phyloP scores from a whole-genome alignment of 192 early-diverging fungal species.

The Coemansia pectinata region DNA sequence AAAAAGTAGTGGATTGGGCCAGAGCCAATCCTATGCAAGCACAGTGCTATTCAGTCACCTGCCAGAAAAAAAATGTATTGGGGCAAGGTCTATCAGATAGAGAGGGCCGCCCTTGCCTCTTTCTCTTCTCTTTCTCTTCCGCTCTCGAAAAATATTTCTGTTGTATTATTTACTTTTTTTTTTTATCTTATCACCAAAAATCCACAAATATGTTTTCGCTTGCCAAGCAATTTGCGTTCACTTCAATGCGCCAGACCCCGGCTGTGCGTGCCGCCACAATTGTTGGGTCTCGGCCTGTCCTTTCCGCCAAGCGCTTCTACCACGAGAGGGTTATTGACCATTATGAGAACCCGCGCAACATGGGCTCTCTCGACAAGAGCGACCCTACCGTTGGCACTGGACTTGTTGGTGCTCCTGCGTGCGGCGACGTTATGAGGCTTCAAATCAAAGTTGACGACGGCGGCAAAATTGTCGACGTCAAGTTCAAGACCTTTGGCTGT shows the following conservation, averaged over 20 bases:
- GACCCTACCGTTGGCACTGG: slow-evolving; percentile 94
- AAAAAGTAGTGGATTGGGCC: neutral
- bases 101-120: neutral
- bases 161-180: slow-evolving; percentile 1
- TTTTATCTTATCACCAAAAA: neutral
- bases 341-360: slow-evolving; percentile 95
- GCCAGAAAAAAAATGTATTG: neutral
- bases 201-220: slow-evolving; percentile 31
- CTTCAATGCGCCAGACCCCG: slow-evolving; percentile 25
- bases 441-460: slow-evolving; percentile 97
- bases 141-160: neutral
- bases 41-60: neutral
- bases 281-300: neutral
- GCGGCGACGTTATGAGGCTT: slow-evolving; percentile 91
- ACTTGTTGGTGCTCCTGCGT: slow-evolving; percentile 87
- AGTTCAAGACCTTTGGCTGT: slow-evolving; percentile 99
- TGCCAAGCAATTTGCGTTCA: slow-evolving; percentile 20
- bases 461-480: slow-evolving; percentile 92
- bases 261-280: slow-evolving; percentile 8
- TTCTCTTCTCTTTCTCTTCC: neutral
- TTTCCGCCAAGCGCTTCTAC: slow-evolving; percentile 30
- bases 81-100: neutral
- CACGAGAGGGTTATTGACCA: slow-evolving; percentile 90
- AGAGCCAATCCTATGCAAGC: neutral
- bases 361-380: slow-evolving; percentile 87